A percentile compares a stretch with the other conserved stretches of the same genome.
These are phyloP conservation scores for Rhizopogon roseolus DNA, from an alignment of 768 basidiomycete genomes.

Conservation along the genomic window DNA sequence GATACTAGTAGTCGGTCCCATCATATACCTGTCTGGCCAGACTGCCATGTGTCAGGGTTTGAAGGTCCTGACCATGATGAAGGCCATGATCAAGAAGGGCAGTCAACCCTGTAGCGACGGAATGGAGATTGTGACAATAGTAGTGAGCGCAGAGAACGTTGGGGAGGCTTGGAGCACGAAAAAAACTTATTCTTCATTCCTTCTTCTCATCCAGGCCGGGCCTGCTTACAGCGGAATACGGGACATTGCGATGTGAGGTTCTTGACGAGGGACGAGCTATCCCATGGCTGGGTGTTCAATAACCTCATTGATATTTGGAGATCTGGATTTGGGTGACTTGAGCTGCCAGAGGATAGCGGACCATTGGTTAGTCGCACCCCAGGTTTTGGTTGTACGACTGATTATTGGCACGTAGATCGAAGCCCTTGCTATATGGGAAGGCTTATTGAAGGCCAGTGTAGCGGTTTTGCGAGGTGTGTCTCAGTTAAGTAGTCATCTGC, in stretches of 20 bases:
- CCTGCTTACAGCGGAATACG: slow-evolving; percentile 49
- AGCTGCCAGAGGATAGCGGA: slow-evolving; percentile 38
- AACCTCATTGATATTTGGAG: slow-evolving; percentile 53
- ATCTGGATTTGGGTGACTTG: slow-evolving; percentile 37
- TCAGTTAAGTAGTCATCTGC: background rate
- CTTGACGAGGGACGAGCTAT: slow-evolving; percentile 55
- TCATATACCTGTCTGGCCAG: too few species aligned
- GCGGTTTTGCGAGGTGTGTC: slow-evolving; percentile 40
- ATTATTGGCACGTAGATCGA: slow-evolving; percentile 31
- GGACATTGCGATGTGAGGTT: slow-evolving; percentile 49
- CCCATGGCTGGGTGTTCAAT: slow-evolving; percentile 46
- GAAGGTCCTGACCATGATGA: slow-evolving; percentile 45
- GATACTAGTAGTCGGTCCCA: too few species aligned
- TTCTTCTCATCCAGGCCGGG: slow-evolving; percentile 57
- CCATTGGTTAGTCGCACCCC: slow-evolving; percentile 43
- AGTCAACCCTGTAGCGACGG: slow-evolving; percentile 49
- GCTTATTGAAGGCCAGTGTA: slow-evolving; percentile 48
- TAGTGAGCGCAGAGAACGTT: slow-evolving; percentile 31
- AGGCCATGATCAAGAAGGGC: slow-evolving; percentile 52
- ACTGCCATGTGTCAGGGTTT: too few species aligned
- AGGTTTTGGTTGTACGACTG: slow-evolving; percentile 1
- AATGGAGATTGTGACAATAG: slow-evolving; percentile 41
- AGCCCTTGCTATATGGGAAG: slow-evolving; percentile 52
- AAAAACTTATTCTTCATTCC: slow-evolving; percentile 44
- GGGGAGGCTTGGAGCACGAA: slow-evolving; percentile 40